Evolutionary conservation across 1,284 basidiomycete genomes (phyloP), one percentile per base, ranked within the genome.

Genomic region (Apiotrichum siamense): DNA sequence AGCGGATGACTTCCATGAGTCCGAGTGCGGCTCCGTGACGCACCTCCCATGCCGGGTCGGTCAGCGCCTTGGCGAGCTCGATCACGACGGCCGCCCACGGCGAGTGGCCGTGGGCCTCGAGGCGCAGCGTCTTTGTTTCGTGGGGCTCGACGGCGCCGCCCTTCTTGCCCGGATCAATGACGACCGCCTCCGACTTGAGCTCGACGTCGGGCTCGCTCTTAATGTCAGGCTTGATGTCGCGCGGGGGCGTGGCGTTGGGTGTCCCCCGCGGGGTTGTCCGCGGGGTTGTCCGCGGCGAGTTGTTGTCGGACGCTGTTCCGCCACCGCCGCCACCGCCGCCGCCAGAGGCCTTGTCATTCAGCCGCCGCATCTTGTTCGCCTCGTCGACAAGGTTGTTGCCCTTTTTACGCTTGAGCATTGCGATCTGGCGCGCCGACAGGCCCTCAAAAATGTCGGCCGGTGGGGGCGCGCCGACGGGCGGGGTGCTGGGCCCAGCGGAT

Each of bases 1-100:
- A 74, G 67, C 91, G 92, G 50, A 98, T 75, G 25, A 98, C 74
- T 65, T 97, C 94, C 47, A 92, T 81, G 26, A 98, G 73, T 3
- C 88, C 93, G 75, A 97, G 82, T 0, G 92, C 88, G 7, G 93
- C 88, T 40, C 96, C 96, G 65, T 99, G 96, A 44, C 96, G 80
- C 7, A 87, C 83, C 72, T 98, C 92, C 96, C 96, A 98, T 7
- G 83, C 80, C 0, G 87, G 81, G 61, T 73, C 89, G 59, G 93
- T 87, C 13, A 99, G 75, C 60, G 91, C 87, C 2, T 90, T 83
- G 61, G 87, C 84, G 7, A 99, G 78, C 4, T 93, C 79, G 59
- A 85, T 83, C 9, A 86, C 82, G 7, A 97, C 80, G 10, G 87
- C 86, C 47, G 85, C 83, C 88, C 94, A 98, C 0, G 93, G 83